Evolutionary conservation across 2,329 filamentous ascomycete species (phyloP).

Genomic region (Pleoardoris graminearum): DNA sequence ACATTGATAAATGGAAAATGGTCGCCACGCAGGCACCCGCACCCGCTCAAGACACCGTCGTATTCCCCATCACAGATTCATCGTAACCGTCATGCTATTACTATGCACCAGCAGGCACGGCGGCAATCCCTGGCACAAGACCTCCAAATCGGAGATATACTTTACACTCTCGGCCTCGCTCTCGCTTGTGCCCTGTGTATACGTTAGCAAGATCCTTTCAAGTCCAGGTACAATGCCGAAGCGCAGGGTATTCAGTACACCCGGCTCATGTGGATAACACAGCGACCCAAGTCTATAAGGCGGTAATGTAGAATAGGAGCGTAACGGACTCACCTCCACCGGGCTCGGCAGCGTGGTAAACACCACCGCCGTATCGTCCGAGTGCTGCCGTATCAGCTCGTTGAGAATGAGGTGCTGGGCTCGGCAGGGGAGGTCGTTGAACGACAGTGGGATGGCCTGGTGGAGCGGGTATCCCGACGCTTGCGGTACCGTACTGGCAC

Average conservation of each 20-base stretch:
- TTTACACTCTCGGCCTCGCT: conserved; percentile 71
- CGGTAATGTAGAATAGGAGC: background rate
- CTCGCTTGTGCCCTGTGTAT: conserved; percentile 63
- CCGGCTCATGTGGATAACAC: no score
- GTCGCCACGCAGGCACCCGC: no score
- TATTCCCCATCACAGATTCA: conserved; percentile 66
- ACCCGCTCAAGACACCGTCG: no score
- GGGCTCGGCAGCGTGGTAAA: conserved; percentile 85
- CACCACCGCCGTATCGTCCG: conserved; percentile 67
- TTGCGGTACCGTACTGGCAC: conserved; percentile 9
- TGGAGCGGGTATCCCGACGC: conserved; percentile 58
- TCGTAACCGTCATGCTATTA: conserved; percentile 88
- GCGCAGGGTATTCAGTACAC: no score
- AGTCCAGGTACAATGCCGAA: no score
- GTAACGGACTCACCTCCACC: conserved; percentile 55
- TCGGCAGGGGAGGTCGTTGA: conserved; percentile 83
- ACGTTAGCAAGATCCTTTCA: background rate
- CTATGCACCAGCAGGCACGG: conserved; percentile 79
- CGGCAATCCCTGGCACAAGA: conserved; percentile 75
- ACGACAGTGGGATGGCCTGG: conserved; percentile 70
- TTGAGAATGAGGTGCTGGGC: conserved; percentile 87
- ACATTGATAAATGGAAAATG: no score
- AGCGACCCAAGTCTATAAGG: no score
- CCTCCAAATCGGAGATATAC: conserved; percentile 77
- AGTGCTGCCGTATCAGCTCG: conserved; percentile 67